Conservation (phyloP, 768 basidiomycete species). For the Tricholoma furcatifolium region DNA sequence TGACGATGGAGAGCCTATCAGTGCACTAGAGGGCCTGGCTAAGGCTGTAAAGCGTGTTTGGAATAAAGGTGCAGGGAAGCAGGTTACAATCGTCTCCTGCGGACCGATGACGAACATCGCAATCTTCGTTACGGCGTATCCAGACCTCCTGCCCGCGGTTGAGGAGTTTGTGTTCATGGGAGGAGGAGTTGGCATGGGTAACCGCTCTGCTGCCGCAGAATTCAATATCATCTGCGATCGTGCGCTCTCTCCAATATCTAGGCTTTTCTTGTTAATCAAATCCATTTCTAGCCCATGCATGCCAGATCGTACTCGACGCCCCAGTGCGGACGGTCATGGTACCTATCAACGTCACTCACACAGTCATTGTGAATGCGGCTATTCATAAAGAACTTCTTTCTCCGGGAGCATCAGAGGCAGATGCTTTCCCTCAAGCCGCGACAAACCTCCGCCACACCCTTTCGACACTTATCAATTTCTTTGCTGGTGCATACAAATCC, state of each 20-base stretch:
- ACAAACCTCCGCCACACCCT: slow-evolving; percentile 66
- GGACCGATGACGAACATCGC: slow-evolving; percentile 88
- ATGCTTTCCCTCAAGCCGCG: slow-evolving; percentile 29
- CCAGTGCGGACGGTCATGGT: slow-evolving; percentile 74
- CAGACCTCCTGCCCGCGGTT: slow-evolving; percentile 50
- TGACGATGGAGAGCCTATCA: slow-evolving; percentile 37
- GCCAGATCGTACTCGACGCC: slow-evolving; percentile 75
- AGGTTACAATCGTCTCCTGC: slow-evolving; percentile 70
- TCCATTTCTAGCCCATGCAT: slow-evolving; percentile 61
- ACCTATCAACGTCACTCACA: slow-evolving; percentile 87
- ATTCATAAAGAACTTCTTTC: slow-evolving; percentile 55
- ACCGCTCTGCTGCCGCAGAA: slow-evolving; percentile 77
- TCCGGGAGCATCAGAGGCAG: slow-evolving; percentile 22
- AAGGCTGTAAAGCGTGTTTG: slow-evolving; percentile 50
- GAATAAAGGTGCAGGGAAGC: slow-evolving; percentile 55
- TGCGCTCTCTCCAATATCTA: slow-evolving; percentile 34
- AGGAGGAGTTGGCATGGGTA: slow-evolving; percentile 84
- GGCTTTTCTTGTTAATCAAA: not conserved
- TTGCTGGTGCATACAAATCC: slow-evolving; percentile 67
- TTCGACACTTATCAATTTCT: slow-evolving; percentile 73
- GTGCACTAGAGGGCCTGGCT: slow-evolving; percentile 73
- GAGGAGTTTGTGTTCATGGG: slow-evolving; percentile 88
- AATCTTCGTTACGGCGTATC: slow-evolving; percentile 58
- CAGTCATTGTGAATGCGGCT: slow-evolving; percentile 64
- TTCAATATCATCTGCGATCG: slow-evolving; percentile 84